Conservation (phyloP, 345 rosid genomes). For the Pistacia vera region DNA sequence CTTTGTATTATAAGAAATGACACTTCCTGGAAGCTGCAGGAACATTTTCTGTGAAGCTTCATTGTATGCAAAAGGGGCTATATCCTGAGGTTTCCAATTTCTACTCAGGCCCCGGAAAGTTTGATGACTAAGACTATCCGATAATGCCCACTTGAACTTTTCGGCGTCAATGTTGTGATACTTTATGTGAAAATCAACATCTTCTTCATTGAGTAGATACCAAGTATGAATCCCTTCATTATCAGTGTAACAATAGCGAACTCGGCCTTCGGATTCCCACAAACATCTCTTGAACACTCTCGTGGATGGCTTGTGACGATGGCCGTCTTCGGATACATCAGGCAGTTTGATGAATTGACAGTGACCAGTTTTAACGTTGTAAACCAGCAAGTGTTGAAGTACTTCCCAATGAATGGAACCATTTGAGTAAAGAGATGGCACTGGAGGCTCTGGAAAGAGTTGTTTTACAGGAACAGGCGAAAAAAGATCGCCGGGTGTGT, state of each 20-base stretch:
- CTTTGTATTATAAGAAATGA: slow-evolving; percentile 21
- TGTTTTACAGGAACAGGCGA: background rate
- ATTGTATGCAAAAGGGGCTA: slow-evolving; percentile 16
- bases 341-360: slow-evolving; percentile 21
- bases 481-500: background rate
- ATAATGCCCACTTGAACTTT: slow-evolving; percentile 22
- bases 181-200: slow-evolving; percentile 5
- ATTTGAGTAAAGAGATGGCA: slow-evolving; percentile 12
- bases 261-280: slow-evolving; percentile 23
- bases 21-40: slow-evolving; percentile 15
- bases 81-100: slow-evolving; percentile 1
- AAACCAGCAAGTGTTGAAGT: slow-evolving; percentile 17
- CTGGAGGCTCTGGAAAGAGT: slow-evolving; percentile 5
- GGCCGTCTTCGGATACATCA: background rate
- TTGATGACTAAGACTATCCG: slow-evolving; percentile 8
- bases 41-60: slow-evolving; percentile 22
- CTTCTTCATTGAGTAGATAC: slow-evolving; percentile 24
- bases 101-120: background rate
- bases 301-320: background rate
- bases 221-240: slow-evolving; percentile 23
- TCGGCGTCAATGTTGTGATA: slow-evolving; percentile 7
- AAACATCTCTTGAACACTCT: slow-evolving; percentile 14
- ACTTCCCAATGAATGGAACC: slow-evolving; percentile 28
- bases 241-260: slow-evolving; percentile 23
- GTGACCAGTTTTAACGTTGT: slow-evolving; percentile 5